Evolutionary conservation across 2,329 filamentous ascomycete genomes (phyloP).

Genomic region (Penicillium sp.): DNA sequence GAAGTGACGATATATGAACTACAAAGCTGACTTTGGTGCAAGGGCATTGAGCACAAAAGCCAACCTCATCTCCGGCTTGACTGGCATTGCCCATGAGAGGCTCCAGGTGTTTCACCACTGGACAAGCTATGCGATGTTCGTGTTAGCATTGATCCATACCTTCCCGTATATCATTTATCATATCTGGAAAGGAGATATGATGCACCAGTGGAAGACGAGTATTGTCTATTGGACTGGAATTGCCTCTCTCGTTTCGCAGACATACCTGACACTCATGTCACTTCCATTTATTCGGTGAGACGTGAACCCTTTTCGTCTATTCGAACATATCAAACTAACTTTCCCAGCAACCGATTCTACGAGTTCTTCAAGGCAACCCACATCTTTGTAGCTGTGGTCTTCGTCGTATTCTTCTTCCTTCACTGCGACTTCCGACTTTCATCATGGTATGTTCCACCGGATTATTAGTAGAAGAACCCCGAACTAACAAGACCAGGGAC

Average conservation of each 20-base stretch:
- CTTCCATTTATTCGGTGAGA: slow-evolving; percentile 53
- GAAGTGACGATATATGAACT: not conserved
- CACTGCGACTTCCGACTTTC: slow-evolving; percentile 57
- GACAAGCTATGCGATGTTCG: slow-evolving; percentile 58
- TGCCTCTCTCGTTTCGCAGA: slow-evolving; percentile 54
- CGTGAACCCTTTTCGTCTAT: not conserved
- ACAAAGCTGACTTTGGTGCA: slow-evolving; percentile 6
- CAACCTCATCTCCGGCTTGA: slow-evolving; percentile 57
- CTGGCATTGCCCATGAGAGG: slow-evolving; percentile 59
- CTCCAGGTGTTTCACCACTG: slow-evolving; percentile 57
- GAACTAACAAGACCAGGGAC: slow-evolving; percentile 43
- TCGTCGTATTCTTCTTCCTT: slow-evolving; percentile 60
- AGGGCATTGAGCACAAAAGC: slow-evolving; percentile 55
- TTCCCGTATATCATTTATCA: slow-evolving; percentile 62
- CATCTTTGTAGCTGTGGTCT: slow-evolving; percentile 52
- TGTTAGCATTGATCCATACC: slow-evolving; percentile 59
- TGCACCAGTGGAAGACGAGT: slow-evolving; percentile 46
- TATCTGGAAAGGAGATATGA: slow-evolving; percentile 52
- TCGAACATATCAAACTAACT: not conserved
- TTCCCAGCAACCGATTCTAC: slow-evolving; percentile 52
- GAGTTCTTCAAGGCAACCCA: slow-evolving; percentile 63
- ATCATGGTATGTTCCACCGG: slow-evolving; percentile 47
- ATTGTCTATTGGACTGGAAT: slow-evolving; percentile 59
- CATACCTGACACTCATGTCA: slow-evolving; percentile 59
- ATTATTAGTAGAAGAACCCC: not conserved